Evolutionary conservation across 2,329 filamentous ascomycete species (phyloP).

Genomic region (Diaporthe capsici): DNA sequence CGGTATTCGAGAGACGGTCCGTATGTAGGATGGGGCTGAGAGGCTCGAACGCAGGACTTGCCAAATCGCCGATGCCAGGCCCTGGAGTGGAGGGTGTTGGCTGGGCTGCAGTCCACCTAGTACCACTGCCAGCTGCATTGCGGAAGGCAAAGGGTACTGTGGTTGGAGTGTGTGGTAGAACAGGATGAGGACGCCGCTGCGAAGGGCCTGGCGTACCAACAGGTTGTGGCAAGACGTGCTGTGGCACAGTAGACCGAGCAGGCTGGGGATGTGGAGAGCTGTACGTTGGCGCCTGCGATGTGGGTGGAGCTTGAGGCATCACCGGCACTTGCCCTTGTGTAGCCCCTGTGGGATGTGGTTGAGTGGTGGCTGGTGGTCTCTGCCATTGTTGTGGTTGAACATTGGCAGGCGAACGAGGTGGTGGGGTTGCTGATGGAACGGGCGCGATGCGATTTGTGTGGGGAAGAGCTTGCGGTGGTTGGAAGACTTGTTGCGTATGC

Average conservation of each 20-base stretch:
- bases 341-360: conserved; percentile 3
- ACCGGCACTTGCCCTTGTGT: conserved; percentile 28
- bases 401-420: conserved; percentile 35
- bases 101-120: conserved; percentile 68
- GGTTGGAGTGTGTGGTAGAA: conserved; percentile 44
- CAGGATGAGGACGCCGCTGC: conserved; percentile 31
- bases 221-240: conserved; percentile 37
- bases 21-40: conserved; percentile 67
- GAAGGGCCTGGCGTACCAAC: conserved; percentile 32
- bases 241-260: conserved; percentile 41
- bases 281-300: conserved; percentile 41
- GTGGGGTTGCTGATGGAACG: conserved; percentile 30
- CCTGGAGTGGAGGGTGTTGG: conserved; percentile 72
- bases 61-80: conserved; percentile 55
- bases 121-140: conserved; percentile 57
- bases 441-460: conserved; percentile 34
- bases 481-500: conserved; percentile 37
- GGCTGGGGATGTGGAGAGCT: conserved; percentile 42
- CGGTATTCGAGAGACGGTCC: conserved; percentile 52
- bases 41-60: conserved; percentile 70
- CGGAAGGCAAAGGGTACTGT: conserved; percentile 38
- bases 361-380: conserved; percentile 31
- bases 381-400: conserved; percentile 36
- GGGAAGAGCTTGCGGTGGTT: conserved; percentile 32
- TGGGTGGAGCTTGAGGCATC: conserved; percentile 16